Base-by-base conservation (phyloP, 2,329 filamentous ascomycete species). In the Lecanicillium sp. region DNA sequence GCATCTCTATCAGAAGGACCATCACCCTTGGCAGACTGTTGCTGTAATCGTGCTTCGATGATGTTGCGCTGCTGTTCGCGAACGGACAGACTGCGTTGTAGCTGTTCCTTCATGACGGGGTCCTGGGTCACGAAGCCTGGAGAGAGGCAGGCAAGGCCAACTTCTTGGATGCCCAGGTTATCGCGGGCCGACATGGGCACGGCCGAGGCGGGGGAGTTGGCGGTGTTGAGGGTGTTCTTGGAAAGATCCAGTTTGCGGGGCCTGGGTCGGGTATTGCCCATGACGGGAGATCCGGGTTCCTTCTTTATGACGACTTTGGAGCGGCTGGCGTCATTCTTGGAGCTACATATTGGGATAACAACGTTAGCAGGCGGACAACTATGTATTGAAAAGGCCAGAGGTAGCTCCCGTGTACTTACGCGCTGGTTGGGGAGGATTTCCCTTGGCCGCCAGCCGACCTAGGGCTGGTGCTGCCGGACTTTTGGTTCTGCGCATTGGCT, bases 71-170 rank as follows among this genome's bases (percentile, higher is more conserved):
- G 92, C 58, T 95, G 87, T 50, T 98, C 90, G 46, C 89, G 76
- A 20, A 98, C 89, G 33, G 85, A 88, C 62, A 96, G 79, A 62
- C 92, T 97, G 50, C 90, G 80, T 63, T 97, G 88, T 38, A 98
- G 69, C 61, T 97, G 89, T 62, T 95, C 87, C 56, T 92, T 83
- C 87, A 96, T 94, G 15, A 84, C 77, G n/a, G 92, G 90, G 61
- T 98, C 88, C 52, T 97, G 86, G 13, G 92, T 97, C 49, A 94
- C 81, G 55, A 98, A 97, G 39, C 92, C 92, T 0, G 92, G 92
- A 3, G 92, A 97, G 40, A 98, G 71, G 55, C 92, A 98, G 30
- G 90, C 90, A 41, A 97, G 73, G 42, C 92, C 92, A 18, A 97
- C 85, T 61, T 96, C 87, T 53, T 94, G 88, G 55, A 97, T 90